Conservation (phyloP, 2,329 filamentous ascomycete species). For the Raffaelea ambrosiae region DNA sequence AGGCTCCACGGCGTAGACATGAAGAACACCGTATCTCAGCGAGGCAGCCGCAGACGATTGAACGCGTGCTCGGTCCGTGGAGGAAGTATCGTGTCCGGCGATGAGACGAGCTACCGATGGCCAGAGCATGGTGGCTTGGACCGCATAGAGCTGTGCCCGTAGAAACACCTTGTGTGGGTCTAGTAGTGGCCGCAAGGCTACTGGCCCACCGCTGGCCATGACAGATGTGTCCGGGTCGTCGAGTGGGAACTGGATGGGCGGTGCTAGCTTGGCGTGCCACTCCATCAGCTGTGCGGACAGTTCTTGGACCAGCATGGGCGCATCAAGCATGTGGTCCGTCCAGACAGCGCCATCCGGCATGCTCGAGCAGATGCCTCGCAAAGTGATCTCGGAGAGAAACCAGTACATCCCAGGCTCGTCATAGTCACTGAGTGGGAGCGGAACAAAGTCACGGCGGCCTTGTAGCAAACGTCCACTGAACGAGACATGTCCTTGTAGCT, state of each 20-base stretch:
- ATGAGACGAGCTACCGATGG: conserved; percentile 8
- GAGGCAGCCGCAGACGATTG: background rate
- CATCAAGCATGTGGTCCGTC: conserved; percentile 12
- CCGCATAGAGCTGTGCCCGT: conserved; percentile 13
- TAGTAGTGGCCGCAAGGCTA: conserved; percentile 3
- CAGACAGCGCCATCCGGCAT: conserved; percentile 10
- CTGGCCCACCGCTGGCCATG: background rate
- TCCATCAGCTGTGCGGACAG: conserved; percentile 10
- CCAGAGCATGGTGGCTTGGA: conserved; percentile 14
- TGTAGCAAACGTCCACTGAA: conserved; percentile 13
- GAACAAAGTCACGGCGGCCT: conserved; percentile 8
- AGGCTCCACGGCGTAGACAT: conserved; percentile 12
- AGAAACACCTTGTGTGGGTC: conserved; percentile 12
- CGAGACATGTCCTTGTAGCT: conserved; percentile 14
- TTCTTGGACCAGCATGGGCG: conserved; percentile 12
- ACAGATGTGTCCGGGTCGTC: background rate
- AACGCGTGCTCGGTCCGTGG: background rate
- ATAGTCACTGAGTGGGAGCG: conserved; percentile 12
- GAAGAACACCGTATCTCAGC: conserved; percentile 8
- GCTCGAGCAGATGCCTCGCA: conserved; percentile 13
- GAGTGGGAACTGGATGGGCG: conserved; percentile 8
- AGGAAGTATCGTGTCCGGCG: too few relatives aligned
- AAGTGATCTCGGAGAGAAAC: conserved; percentile 14
- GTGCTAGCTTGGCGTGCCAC: conserved; percentile 12
- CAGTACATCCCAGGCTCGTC: conserved; percentile 15